A percentile compares a stretch with the other conserved stretches of the same genome.
Evolutionary conservation across 176 grass and related monocot genomes (phyloP).

Genomic region (Oryza glumipatula): DNA sequence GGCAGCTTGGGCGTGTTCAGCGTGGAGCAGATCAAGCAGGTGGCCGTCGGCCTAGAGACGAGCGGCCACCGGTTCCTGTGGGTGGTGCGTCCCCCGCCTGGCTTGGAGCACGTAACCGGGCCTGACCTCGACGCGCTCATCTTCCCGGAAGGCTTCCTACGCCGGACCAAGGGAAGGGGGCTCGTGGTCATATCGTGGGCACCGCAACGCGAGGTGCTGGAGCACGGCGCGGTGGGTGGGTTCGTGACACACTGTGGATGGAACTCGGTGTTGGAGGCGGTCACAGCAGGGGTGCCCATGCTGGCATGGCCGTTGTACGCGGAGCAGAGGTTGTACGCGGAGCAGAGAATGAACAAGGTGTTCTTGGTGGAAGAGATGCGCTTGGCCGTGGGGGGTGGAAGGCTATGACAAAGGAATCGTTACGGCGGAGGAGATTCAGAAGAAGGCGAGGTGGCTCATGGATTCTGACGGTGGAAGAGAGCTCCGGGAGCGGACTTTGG

Average conservation of each 20-base stretch:
- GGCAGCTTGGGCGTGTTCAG: conserved; percentile 46
- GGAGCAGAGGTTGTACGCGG: conserved; percentile 52
- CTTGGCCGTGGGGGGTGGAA: too few relatives aligned
- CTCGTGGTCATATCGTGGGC: conserved; percentile 49
- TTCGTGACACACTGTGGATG: conserved; percentile 50
- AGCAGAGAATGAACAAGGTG: conserved; percentile 65
- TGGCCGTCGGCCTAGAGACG: conserved; percentile 44
- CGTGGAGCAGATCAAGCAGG: conserved; percentile 45
- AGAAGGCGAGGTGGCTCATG: too few relatives aligned
- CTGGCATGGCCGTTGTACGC: conserved; percentile 56
- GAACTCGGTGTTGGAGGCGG: conserved; percentile 52
- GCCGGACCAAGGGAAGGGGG: conserved; percentile 31
- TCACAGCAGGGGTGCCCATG: conserved; percentile 43
- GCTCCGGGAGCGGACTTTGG: too few relatives aligned
- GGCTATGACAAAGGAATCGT: too few relatives aligned
- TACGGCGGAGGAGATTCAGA: too few relatives aligned
- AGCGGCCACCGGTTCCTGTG: conserved; percentile 49
- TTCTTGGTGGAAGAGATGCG: conserved; percentile 46
- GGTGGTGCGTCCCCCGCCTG: conserved; percentile 35
- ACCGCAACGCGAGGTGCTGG: conserved; percentile 43
- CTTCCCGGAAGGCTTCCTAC: background rate
- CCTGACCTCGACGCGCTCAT: background rate
- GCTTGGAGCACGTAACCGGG: background rate
- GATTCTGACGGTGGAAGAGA: too few relatives aligned
- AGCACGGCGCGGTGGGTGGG: conserved; percentile 31